These are phyloP conservation scores for Wallacemonas sp. DNA, from an alignment of 208 protist genomes.

Conservation along the genomic window DNA sequence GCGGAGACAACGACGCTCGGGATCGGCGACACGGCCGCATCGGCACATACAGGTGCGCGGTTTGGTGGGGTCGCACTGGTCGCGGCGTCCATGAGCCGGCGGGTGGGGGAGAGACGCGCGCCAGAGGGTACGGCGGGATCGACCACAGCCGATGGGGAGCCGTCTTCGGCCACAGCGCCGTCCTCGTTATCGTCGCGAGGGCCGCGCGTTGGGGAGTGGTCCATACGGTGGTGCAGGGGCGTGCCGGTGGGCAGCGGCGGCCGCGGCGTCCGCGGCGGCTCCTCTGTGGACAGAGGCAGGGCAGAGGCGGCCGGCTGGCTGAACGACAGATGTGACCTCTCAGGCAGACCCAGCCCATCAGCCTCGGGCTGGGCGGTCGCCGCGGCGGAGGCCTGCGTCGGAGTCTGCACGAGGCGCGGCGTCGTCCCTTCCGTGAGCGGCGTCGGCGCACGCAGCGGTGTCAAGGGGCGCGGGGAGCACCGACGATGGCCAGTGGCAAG, in stretches of 20 bases:
- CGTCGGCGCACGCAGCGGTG: not conserved
- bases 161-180: too few species aligned
- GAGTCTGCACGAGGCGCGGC: not conserved
- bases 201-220: constrained; percentile 6
- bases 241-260: not conserved
- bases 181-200: too few species aligned
- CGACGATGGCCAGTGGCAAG: not conserved
- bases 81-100: too few species aligned
- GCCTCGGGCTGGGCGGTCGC: not conserved
- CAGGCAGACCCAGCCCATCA: not conserved
- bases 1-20: too few species aligned
- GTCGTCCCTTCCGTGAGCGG: not conserved
- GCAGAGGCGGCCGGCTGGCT: not conserved
- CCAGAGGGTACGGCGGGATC: not conserved
- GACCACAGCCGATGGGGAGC: too few species aligned
- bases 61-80: too few species aligned
- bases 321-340: too few species aligned
- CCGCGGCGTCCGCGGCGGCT: too few species aligned
- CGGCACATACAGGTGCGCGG: too few species aligned
- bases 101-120: not conserved
- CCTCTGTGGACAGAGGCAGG: too few species aligned
- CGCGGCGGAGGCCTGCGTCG: too few species aligned
- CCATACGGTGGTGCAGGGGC: constrained; percentile 1
- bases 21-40: too few species aligned
- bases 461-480: constrained; percentile 4